Base-by-base conservation (phyloP, 2,329 filamentous ascomycete genomes). In the Fusarium napiforme region DNA sequence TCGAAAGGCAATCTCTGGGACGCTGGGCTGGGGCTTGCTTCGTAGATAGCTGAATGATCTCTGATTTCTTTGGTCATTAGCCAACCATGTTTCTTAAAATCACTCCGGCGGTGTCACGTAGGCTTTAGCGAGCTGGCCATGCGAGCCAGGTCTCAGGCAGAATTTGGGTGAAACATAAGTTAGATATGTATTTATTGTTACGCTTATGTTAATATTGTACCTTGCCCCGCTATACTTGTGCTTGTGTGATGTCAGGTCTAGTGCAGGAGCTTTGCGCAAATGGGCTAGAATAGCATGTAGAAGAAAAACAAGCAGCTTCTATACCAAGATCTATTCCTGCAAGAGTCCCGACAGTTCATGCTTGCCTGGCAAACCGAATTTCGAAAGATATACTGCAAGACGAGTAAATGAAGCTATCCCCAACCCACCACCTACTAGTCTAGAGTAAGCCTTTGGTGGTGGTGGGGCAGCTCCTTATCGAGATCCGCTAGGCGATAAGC, bases 401-500 rank as follows among this genome's bases (percentile, higher is more conserved):
- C 50, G 12, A 53, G 28, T 10, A n/a, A 53, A 57, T 60, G 60
- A 67, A 63, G 70, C 60, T 58, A 59, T 57, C 40, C 55, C 52
- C 52, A 63, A 65, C 28, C 30, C 69, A 64, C 61, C 58, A 67
- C 58, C 40, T 67, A 14, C 30, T 19, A 34, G 30, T 50, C n/a
- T 50, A 37, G 30, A 23, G 47, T 34, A 18, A 60, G 40, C 42
- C 32, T 32, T 46, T 37, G 40, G 23, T 21, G 36, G 23, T 73
- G 50, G 68, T 60, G 71, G 71, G 71, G 71, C 58, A 68, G 40
- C 40, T 32, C 23, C 47, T 70, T 62, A 72, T 74, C 69, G 63
- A 52, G 42, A 60, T 66, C 32, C 28, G 28, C 16, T 18, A n/a
- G 9, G 8, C 49, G 63, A 72, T 71, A 64, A 69, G 66, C 32